phyloP scores from a whole-genome alignment of 176 grass and related monocot species.

The Musa troglodytarum region DNA sequence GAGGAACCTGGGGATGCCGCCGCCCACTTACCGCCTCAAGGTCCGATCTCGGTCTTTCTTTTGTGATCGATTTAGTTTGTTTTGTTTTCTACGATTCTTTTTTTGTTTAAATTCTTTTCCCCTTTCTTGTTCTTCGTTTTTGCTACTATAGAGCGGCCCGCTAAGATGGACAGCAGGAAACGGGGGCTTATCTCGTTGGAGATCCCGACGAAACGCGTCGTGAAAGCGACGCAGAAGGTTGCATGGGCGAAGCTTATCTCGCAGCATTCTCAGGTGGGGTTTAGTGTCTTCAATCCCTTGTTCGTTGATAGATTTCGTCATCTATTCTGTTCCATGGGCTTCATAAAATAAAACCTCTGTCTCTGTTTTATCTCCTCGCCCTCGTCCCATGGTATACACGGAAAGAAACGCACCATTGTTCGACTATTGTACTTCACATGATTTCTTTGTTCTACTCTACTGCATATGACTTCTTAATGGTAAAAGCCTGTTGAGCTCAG shows the following conservation, averaged over 20 bases:
- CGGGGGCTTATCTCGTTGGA: background rate
- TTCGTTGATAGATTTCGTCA: slow-evolving; percentile 11
- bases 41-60: background rate
- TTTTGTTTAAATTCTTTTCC: background rate
- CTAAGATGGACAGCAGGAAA: slow-evolving; percentile 34
- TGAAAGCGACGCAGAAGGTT: slow-evolving; percentile 27
- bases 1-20: background rate
- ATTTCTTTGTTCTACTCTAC: background rate
- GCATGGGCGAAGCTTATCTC: slow-evolving; percentile 93
- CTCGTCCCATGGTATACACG: background rate
- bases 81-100: background rate
- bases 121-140: background rate
- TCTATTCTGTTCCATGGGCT: background rate
- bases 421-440: background rate
- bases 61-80: background rate
- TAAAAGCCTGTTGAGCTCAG: too few relatives aligned
- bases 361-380: background rate
- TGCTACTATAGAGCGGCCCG: background rate
- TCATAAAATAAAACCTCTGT: background rate
- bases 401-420: background rate
- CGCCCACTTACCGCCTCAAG: background rate
- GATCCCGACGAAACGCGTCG: slow-evolving; percentile 11
- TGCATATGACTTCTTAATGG: too few relatives aligned
- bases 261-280: slow-evolving; percentile 60
- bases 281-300: background rate